Evolutionary conservation across 192 early-diverging fungal genomes (phyloP), one percentile per base, ranked within the genome.

Genomic region (Thoreauomyces humboldtii): DNA sequence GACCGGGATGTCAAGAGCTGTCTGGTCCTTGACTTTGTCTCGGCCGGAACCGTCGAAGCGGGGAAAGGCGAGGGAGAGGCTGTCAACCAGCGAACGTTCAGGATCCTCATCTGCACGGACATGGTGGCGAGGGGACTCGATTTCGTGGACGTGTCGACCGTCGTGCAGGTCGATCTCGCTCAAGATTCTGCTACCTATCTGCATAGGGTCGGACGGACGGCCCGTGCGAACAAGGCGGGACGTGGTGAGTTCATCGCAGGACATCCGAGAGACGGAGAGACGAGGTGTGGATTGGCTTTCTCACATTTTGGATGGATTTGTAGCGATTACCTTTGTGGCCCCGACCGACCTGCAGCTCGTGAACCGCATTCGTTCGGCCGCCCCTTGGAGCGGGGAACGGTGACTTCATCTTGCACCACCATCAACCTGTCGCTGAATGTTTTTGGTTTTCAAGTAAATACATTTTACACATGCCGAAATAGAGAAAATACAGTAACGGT

Each of bases 181-280:
- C 67, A 78, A 9, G 85, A 90, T 34, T 88, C 91, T 81, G 83
- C 86, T 60, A 86, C 87, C 70, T 98, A 96, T 63, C 83, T 94
- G n/a, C 95, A 98, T 63, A 85, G 95, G 57, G 89, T 94, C 0
- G 95, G 95, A 4, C 81, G 95, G 59, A 93, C 92, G 2, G 94
- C 92, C 17, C 81, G 94, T 51, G 90, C 90, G 9, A 92, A 92
- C 19, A 81, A 88, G 22, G 67, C 79, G n/a, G 94, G 93, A 19
- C 69, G 81, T 38, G 74, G 74, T 53, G 60, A 52, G 31, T 11
- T 6, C 15, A 24, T 2, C 4, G 22, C 34, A 19, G n/a, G 34
- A 33, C 6, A 19, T 25, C 2, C 6, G 19, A 37, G 3, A 4
- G 33, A 31, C n/a, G 11, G 3, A 7, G 25, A 11, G 38, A 2